Base-by-base conservation (phyloP, 257 asterid species). In the Salvia rosmarinus region DNA sequence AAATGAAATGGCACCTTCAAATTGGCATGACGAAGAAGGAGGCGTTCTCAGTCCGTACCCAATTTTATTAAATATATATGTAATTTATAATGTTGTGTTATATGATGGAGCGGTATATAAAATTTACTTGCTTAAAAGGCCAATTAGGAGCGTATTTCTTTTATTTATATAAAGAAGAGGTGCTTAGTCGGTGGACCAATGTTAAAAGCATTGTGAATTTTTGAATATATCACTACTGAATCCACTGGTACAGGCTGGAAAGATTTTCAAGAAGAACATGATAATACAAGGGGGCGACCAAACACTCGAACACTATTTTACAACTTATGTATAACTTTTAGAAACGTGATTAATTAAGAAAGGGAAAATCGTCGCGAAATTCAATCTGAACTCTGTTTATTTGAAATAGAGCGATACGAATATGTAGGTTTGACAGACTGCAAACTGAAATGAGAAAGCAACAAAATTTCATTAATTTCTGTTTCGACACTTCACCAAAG, bases 221-320 rank as follows among this genome's bases (percentile, higher is more conserved):
- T n/a, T n/a, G n/a, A n/a, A n/a, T 73, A 9, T 49, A 67, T 67
- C 67, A 34, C 66, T 59, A 47, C 2, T 39, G 43, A 68, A 61
- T 46, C 11, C 43, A 71, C 50, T 51, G 55, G 54, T 9, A 21
- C 44, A 32, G 25, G 37, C 20, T 35, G 8, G 0, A 44, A 44
- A 10, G 8, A 44, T 20, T 20, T 42, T 42, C 19, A 12, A 60
- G 20, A 34, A 23, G 25, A 47, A 19, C 21, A 71, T 43, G 55
- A 57, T 25, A 19, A 4, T n/a, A n/a, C n/a, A n/a, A n/a, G n/a
- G n/a, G n/a, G n/a, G n/a, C n/a, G 17, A 68, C 12, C 37, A 6
- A 11, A 2, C 35, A 37, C 21, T 40, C 6, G 9, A 37, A 56
- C 9, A 55, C 42, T 40, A 13, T 14, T 21, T 56, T 56, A 23